Conservation (phyloP, 129 eudicot genomes). For the Lactuca saligna region DNA sequence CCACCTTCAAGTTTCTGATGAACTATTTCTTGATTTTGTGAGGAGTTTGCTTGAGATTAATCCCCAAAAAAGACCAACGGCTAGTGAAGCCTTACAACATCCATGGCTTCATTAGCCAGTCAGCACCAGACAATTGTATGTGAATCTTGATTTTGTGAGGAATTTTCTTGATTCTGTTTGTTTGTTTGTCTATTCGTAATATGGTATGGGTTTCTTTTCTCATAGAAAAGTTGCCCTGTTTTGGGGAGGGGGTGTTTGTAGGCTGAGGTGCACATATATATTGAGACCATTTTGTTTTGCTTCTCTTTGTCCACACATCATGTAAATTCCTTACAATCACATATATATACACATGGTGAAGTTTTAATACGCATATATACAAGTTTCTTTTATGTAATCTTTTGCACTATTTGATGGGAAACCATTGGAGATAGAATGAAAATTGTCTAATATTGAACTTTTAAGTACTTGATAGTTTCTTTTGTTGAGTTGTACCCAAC, state of each 20-base stretch:
- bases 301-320: constrained; percentile 14
- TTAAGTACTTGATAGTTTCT: too few species aligned
- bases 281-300: constrained; percentile 19
- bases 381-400: constrained; percentile 7
- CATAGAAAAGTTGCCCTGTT: constrained; percentile 6
- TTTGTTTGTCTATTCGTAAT: background rate
- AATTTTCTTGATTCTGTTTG: background rate
- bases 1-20: constrained; percentile 66
- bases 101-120: constrained; percentile 73
- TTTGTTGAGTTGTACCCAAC: too few species aligned
- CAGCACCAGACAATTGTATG: background rate
- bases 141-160: constrained; percentile 3
- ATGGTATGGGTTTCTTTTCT: constrained; percentile 5
- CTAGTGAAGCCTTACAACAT: constrained; percentile 81
- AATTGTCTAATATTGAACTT: too few species aligned
- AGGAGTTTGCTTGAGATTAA: constrained; percentile 72
- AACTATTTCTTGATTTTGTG: constrained; percentile 59
- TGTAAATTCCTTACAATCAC: constrained; percentile 27
- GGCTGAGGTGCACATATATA: background rate
- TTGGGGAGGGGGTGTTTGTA: background rate
- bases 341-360: constrained; percentile 15
- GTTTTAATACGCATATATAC: constrained; percentile 24
- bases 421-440: background rate
- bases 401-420: too few species aligned
- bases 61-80: constrained; percentile 76